Evolutionary conservation across 805 yeast species (phyloP), one percentile per base, ranked within the genome.

Genomic region (Debaryomyces hansenii): DNA sequence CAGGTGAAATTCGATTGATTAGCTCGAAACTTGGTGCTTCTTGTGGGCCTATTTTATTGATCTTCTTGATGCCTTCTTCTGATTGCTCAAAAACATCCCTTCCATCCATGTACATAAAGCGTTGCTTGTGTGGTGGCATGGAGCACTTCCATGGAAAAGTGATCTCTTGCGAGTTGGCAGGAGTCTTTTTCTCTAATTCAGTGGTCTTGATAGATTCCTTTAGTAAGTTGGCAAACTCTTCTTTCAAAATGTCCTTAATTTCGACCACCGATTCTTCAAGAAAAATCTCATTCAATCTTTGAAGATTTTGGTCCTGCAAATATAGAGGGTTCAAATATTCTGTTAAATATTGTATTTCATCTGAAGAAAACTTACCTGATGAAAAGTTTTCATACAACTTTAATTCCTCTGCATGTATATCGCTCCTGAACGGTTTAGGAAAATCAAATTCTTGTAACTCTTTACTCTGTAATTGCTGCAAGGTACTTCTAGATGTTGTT

Each of bases 71-170:
- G 2, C 62, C 57, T 3, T 54, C 54, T 14, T 72, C 67, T 16
- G 60, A 56, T 38, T 74, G 62, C 4, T 62, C 64, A 49, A 69
- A 62, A 4, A 63, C 62, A 7, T 56, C 48, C 46, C 71, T 69
- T 3, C 92, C 92, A 60, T 89, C 96, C 28, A 91, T 74, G 61
- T 90, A 92, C 72, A 90, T 64, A 60, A 77, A 94, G 51, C 97
- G 72, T 69, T 90, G 91, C 62, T 94, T 90, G 60, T 92, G 98
- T 7, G 97, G 94, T 7, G 99, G 98, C 40, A 86, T 79, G 0
- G 97, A 94, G 35, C 90, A 75, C 51, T 85, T 84, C 99, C 99
- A 94, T 6, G 96, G 96, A 41, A 64, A 71, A 8, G 60, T 44
- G 0, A 87, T 79, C 21, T 87, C 87, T 1, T 63, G 56, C 11